Evolutionary conservation across 768 basidiomycete species (phyloP), one percentile per base, ranked within the genome.

Genomic region (Serendipita sp.): DNA sequence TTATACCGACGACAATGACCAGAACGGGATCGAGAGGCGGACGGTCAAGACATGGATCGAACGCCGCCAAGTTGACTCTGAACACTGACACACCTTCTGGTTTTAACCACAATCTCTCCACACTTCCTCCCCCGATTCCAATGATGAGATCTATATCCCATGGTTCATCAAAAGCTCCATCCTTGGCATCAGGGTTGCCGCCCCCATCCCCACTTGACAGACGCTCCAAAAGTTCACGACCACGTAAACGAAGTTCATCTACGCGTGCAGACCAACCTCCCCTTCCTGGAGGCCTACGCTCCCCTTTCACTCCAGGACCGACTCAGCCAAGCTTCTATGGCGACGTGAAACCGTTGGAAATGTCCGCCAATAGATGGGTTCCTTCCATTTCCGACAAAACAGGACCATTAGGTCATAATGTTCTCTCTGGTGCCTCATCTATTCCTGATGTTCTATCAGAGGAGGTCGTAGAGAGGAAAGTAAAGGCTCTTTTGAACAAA

Each of bases 301-400:
- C 56, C 3, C n/a, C 34, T 10, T 36, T 63, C 18, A 60, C 56
- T 8, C 48, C 66, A 35, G 64, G 41, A 8, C 48, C 44, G 44
- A 13, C 69, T 16, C 56, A 68, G 56, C 34, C 63, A 51, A 58
- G 70, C 38, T 41, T 41, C 38, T 4, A 13, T 5, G 91, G 92
- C 66, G 84, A 83, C 60, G 82, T 93, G 63, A 86, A 78, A 15
- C 91, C 93, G 3, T 80, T 98, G 3, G 84, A 88, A 70, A 68
- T 77, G 5, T 80, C 86, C n/a, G 86, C 83, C 28, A 92, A 95
- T 73, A 83, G 90, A 52, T 97, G 93, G 95, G 81, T 84, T 47
- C 76, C 82, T 1, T 60, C 56, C 32, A 60, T 3, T 35, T 16
- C 32, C 3, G 16, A 8, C 56, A 10, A 7, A 3, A n/a, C 28